Evolutionary conservation across 2,329 filamentous ascomycete species (phyloP).

Genomic region (Cladobotryum protrusum): DNA sequence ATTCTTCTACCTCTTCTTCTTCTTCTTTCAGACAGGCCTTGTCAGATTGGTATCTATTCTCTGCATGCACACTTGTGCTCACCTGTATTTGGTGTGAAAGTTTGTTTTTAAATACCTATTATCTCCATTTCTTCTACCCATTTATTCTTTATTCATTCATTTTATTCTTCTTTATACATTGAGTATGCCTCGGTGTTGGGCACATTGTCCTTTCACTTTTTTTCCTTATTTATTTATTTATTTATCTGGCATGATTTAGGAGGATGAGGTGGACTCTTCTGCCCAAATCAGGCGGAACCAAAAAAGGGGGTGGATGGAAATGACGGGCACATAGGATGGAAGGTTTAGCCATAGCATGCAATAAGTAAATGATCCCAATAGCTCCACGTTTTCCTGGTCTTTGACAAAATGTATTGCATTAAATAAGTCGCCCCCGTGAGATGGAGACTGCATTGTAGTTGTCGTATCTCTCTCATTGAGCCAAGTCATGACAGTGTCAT

Average conservation of each 20-base stretch:
- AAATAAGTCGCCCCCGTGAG: too few relatives aligned
- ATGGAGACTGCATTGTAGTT: too few relatives aligned
- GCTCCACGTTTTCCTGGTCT: too few relatives aligned
- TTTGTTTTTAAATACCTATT: too few relatives aligned
- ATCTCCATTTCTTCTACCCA: too few relatives aligned
- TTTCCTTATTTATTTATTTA: slow-evolving; percentile 5
- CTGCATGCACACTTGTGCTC: neutral
- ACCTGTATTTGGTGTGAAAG: neutral
- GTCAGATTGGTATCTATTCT: slow-evolving; percentile 20
- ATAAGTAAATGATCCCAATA: too few relatives aligned
- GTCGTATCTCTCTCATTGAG: too few relatives aligned
- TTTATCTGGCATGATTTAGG: neutral
- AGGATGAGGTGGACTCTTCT: neutral
- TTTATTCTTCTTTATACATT: slow-evolving; percentile 6
- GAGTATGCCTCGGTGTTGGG: slow-evolving; percentile 2
- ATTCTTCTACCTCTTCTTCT: neutral
- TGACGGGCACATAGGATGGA: neutral
- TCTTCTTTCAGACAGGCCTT: neutral
- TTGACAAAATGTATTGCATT: too few relatives aligned
- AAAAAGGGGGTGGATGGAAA: slow-evolving; percentile 1
- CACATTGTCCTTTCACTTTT: neutral
- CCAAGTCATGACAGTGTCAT: too few relatives aligned
- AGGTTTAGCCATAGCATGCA: slow-evolving; percentile 1
- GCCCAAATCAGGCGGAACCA: neutral
- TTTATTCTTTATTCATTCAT: slow-evolving; percentile 2